Evolutionary conservation across 306 rosid genomes (phyloP), one percentile per base, ranked within the genome.

Genomic region (Fagus crenata): DNA sequence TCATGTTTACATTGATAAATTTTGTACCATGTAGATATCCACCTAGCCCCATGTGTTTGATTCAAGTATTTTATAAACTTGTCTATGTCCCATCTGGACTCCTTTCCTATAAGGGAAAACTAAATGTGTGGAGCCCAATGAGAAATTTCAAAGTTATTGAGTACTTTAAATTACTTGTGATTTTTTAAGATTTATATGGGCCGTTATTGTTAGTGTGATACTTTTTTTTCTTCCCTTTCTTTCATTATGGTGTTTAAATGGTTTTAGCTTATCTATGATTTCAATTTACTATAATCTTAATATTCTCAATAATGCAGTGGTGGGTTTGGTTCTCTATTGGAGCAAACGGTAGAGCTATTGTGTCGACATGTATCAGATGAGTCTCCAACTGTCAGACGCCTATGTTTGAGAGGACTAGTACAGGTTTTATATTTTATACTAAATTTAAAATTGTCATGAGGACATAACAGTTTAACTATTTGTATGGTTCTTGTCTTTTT

Each of bases 371-470:
- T 90, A 72, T 85, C 93, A n/a, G 97, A 92, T 46, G 97, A 93
- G 61, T 90, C 97, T 84, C 89, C 97, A 78, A 88, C 93, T 55
- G 98, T 92, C 73, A 88, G 96, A 68, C 92, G 98, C 58, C 88
- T 93, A 80, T 93, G 98, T 83, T 86, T 93, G 87, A 88, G 94
- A 88, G 98, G 98, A 77, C 88, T 93, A 82, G 97, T 90, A 60
- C 92, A 93, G 98, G 98, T 93, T 78, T 72, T 32, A n/a, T 67
- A 72, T 70, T 76, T 78, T 67, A 63, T 40, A 75, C 58, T 35
- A 58, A 58, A 53, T 18, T 46, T 54, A 77, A 71, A 65, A 74
- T 73, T 68, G 74, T 60, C 43, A 41, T 54, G 72, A 61, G 42
- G 76, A 63, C 69, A 69, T 46, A 41, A 41, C 54, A 81, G 53